phyloP scores from a whole-genome alignment of 495 filamentous ascomycete species.

The Achaetomiella virescens region DNA sequence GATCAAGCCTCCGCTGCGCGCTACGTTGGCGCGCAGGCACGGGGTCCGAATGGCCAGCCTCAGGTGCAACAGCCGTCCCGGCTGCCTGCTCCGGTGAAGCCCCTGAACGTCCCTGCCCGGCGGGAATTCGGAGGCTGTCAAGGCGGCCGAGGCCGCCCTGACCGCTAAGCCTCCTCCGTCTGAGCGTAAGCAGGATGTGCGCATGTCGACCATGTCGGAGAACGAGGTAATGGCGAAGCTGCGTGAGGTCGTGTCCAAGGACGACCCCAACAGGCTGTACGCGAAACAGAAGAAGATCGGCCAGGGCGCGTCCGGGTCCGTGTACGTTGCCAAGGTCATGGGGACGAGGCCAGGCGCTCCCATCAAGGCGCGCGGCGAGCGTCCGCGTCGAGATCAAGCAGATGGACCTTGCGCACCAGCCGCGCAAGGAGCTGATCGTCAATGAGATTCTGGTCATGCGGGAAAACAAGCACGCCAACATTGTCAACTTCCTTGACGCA shows the following conservation, averaged over 20 bases:
- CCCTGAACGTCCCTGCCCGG: constrained; percentile 77
- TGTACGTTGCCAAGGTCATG: constrained; percentile 93
- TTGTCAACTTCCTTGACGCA: constrained; percentile 97
- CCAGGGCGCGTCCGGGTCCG: constrained; percentile 93
- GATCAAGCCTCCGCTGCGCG: constrained; percentile 26
- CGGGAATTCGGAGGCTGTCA: constrained; percentile 56
- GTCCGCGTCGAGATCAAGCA: constrained; percentile 96
- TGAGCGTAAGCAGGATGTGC: constrained; percentile 76
- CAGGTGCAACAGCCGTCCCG: constrained; percentile 47
- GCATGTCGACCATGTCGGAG: constrained; percentile 97
- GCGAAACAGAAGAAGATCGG: constrained; percentile 99
- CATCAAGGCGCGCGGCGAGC: constrained; percentile 53
- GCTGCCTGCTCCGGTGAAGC: constrained; percentile 72
- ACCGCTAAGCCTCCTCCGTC: constrained; percentile 60
- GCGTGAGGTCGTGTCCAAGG: constrained; percentile 85
- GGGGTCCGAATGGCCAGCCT: constrained; percentile 32
- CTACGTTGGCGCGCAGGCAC: constrained; percentile 34
- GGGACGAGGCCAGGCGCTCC: constrained; percentile 55
- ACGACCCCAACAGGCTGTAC: constrained; percentile 86
- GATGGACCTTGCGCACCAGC: constrained; percentile 97
- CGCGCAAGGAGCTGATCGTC: constrained; percentile 95
- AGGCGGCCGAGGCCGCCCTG: constrained; percentile 75
- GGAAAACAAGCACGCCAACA: constrained; percentile 94
- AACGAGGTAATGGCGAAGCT: constrained; percentile 94
- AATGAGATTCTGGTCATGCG: constrained; percentile 99